Evolutionary conservation across 1,284 basidiomycete genomes (phyloP).

Genomic region (Ustilago vetiveriae): DNA sequence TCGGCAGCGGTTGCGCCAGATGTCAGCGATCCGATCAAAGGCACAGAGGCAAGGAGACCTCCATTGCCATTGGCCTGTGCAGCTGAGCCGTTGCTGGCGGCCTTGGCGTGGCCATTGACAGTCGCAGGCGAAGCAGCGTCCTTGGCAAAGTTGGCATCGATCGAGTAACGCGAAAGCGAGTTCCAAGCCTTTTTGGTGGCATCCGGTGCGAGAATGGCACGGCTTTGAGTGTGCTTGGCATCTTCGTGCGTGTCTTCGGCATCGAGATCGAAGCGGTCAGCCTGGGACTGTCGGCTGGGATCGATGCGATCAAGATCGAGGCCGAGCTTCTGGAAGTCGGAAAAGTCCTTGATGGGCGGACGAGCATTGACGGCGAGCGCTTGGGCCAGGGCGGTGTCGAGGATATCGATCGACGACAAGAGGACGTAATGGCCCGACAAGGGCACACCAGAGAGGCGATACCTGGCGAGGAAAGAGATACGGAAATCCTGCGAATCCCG

Average conservation of each 20-base stretch:
- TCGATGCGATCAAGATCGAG: constrained; percentile 49
- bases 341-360: constrained; percentile 45
- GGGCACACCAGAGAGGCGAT: constrained; percentile 78
- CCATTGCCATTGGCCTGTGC: constrained; percentile 4
- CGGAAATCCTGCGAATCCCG: constrained; percentile 53
- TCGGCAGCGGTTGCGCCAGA: constrained; percentile 14
- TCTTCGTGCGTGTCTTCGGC: constrained; percentile 11
- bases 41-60: constrained; percentile 43
- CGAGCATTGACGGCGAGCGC: constrained; percentile 71
- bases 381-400: constrained; percentile 84
- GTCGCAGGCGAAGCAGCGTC: background rate
- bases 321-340: constrained; percentile 42
- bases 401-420: constrained; percentile 82
- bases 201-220: constrained; percentile 62
- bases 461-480: constrained; percentile 77
- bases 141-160: constrained; percentile 23
- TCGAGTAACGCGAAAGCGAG: constrained; percentile 71
- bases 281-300: constrained; percentile 40
- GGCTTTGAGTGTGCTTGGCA: constrained; percentile 17
- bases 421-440: constrained; percentile 86
- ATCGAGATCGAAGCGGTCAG: constrained; percentile 53
- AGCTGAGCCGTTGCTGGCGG: constrained; percentile 12
- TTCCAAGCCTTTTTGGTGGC: constrained; percentile 76
- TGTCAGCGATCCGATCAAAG: constrained; percentile 23
- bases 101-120: constrained; percentile 14